phyloP scores from a whole-genome alignment of 305 asterid species.

The Stenogyne calaminthoides region DNA sequence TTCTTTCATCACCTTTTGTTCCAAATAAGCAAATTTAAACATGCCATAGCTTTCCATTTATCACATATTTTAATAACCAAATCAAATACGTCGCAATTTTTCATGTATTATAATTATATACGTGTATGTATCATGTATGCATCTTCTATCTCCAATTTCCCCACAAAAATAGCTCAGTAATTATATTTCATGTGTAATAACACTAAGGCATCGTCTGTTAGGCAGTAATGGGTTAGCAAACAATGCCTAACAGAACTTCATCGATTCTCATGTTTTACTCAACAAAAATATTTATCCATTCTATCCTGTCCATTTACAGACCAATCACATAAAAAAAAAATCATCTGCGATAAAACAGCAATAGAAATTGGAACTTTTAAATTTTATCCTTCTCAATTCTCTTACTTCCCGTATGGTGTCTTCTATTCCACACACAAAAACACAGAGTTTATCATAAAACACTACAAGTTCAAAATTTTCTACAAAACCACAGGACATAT shows the following conservation, averaged over 20 bases:
- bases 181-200: neutral
- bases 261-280: neutral
- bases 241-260: neutral
- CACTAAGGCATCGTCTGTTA: neutral
- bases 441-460: neutral
- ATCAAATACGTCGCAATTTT: neutral
- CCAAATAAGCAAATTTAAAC: neutral
- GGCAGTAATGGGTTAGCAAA: too few species aligned
- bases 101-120: neutral
- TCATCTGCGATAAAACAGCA: neutral
- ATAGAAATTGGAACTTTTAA: neutral
- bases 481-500: neutral
- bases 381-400: neutral
- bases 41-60: neutral
- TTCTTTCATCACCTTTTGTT: neutral
- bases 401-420: too few species aligned
- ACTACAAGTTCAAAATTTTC: neutral
- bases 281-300: neutral
- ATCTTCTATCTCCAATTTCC: neutral
- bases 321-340: neutral
- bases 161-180: neutral
- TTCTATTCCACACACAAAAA: neutral
- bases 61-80: neutral
- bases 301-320: neutral
- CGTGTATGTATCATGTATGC: neutral